Evolutionary conservation across 164 flowering plant genomes (phyloP), one percentile per base, ranked within the genome.

Genomic region (Chimonanthus salicifolius): DNA sequence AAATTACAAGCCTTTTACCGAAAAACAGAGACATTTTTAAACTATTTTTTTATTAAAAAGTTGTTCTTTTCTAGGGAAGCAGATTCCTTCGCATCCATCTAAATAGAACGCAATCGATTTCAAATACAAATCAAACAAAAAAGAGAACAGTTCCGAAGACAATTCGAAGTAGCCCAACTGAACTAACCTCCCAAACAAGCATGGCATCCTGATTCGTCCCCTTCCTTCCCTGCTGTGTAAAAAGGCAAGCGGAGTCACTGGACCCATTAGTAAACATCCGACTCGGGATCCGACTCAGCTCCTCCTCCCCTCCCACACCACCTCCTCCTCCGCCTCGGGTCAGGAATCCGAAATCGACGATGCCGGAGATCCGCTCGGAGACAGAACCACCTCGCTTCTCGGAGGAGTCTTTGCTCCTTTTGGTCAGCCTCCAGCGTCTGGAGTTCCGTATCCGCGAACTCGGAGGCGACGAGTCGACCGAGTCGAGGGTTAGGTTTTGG

Each of bases 141-240:
- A 54, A 16, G 10, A 63, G 7, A 63, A 63, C 66, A 4, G 18
- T 69, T 16, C 33, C 7, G 58, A 18, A 33, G 8, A 54, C 47
- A 33, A 21, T 16, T 18, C 44, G 58, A 33, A 21, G 16, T 45
- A 58, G 47, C 66, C 33, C 21, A 45, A 71, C 48, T 20, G n/a
- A 71, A 78, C 84, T 58, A 49, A 88, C 91, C 89, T 88, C 87
- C 91, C 91, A 88, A 58, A 85, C 83, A 58, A 88, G 82, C 91
- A 88, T 88, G 64, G 91, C 88, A 58, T 88, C 91, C 68, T 88
- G 91, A 82, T 88, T 88, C 51, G 84, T 80, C 9, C 91, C 88
- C 79, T 88, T 88, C 81, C 77, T 86, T 63, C 91, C 91, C 66
- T 88, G 91, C 81, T 86, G 87, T 2, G 89, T 88, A 69, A 78